Percentiles rank a stretch among this genome's conserved stretches.
These are phyloP conservation scores for Hansfordia pulvinata DNA, from an alignment of 2,329 filamentous ascomycete species.

Conservation along the genomic window DNA sequence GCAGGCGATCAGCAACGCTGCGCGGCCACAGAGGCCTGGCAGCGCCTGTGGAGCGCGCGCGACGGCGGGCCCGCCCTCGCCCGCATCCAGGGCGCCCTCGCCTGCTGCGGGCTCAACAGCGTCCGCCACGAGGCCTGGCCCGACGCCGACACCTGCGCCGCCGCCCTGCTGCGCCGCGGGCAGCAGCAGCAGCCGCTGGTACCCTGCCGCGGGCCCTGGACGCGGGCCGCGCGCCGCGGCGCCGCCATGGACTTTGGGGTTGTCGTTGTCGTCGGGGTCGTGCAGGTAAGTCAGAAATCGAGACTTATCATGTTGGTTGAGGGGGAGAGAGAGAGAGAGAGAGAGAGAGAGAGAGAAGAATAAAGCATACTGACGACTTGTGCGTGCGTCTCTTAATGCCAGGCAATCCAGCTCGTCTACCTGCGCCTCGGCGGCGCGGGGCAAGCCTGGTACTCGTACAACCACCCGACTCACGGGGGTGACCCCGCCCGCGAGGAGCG, in stretches of 20 bases:
- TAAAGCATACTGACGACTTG: too few species aligned
- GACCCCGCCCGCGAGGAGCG: neutral
- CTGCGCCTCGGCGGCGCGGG: neutral
- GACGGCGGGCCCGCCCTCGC: conserved; percentile 32
- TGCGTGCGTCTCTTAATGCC: neutral
- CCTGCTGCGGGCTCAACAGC: conserved; percentile 52
- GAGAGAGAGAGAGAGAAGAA: too few species aligned
- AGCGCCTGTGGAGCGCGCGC: conserved; percentile 33
- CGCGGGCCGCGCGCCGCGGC: neutral
- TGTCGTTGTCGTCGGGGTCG: neutral
- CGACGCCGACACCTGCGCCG: neutral
- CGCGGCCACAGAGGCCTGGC: conserved; percentile 42
- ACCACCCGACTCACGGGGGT: neutral
- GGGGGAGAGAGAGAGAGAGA: too few species aligned
- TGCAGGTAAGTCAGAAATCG: neutral
- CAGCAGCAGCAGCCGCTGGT: conserved; percentile 5
- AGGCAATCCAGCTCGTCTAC: neutral
- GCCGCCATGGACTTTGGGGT: neutral
- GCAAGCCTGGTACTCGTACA: neutral
- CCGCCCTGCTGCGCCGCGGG: conserved; percentile 2
- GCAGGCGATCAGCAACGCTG: conserved; percentile 27
- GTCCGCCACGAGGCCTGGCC: conserved; percentile 49
- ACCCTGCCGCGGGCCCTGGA: conserved; percentile 5
- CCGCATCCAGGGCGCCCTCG: conserved; percentile 49
- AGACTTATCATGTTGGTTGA: neutral